These are phyloP conservation scores for Candolleomyces aberdarensis DNA, from an alignment of 768 basidiomycete genomes.

Conservation along the genomic window DNA sequence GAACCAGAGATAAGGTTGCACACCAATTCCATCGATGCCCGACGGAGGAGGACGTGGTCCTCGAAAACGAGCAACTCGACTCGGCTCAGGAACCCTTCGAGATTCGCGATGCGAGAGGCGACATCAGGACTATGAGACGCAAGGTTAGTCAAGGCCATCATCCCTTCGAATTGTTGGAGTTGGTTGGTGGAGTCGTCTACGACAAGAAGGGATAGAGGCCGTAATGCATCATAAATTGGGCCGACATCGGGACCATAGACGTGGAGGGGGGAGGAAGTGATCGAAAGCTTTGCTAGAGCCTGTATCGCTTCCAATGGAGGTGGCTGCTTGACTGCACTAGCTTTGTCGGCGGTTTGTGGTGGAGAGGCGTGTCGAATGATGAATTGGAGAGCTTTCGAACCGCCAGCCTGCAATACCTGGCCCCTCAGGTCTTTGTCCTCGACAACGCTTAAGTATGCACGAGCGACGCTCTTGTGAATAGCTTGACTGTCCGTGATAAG, in stretches of 20 bases:
- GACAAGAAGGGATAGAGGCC: constrained; percentile 74
- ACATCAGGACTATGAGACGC: constrained; percentile 71
- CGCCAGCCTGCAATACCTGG: constrained; percentile 72
- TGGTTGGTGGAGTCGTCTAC: constrained; percentile 64
- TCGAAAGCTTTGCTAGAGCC: constrained; percentile 88
- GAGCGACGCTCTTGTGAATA: constrained; percentile 56
- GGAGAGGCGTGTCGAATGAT: constrained; percentile 52
- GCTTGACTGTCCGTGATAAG: constrained; percentile 60
- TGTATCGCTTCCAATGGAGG: constrained; percentile 63
- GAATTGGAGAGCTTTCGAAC: constrained; percentile 59
- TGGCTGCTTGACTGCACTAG: constrained; percentile 25
- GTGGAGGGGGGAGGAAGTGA: constrained; percentile 86
- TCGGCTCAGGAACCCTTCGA: constrained; percentile 57
- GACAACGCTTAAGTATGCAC: constrained; percentile 64
- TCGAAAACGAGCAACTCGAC: constrained; percentile 77
- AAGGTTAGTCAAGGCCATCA: constrained; percentile 96
- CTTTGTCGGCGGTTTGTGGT: constrained; percentile 23
- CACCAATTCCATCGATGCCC: constrained; percentile 87
- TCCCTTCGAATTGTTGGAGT: constrained; percentile 85
- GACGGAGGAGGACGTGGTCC: constrained; percentile 75
- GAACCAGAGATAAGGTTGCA: constrained; percentile 87
- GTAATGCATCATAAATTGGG: constrained; percentile 76
- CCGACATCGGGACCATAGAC: constrained; percentile 87
- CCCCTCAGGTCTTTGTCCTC: constrained; percentile 80
- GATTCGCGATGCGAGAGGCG: constrained; percentile 63